These are phyloP conservation scores for Carex kokanica DNA, from an alignment of 176 grass and related monocot genomes.

Conservation along the genomic window DNA sequence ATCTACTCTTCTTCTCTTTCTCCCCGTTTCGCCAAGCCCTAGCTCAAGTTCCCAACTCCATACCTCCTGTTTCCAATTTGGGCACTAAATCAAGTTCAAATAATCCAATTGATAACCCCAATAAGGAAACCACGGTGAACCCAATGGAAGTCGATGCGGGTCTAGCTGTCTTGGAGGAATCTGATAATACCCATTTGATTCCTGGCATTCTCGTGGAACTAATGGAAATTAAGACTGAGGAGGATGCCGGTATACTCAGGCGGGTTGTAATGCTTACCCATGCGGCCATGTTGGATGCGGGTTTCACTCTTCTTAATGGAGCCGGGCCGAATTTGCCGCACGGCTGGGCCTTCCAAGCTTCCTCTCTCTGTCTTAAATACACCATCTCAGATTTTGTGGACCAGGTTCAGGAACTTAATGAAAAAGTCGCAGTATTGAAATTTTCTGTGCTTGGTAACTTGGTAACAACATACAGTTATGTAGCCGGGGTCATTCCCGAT, in stretches of 20 bases:
- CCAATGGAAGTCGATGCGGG: conserved; percentile 20
- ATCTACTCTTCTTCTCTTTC: conserved; percentile 66
- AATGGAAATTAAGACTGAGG: conserved; percentile 34
- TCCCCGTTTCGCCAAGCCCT: conserved; percentile 24
- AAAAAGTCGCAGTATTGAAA: conserved; percentile 49
- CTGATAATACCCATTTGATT: not conserved
- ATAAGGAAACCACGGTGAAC: not conserved
- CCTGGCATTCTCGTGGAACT: conserved; percentile 36
- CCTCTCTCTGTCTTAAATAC: conserved; percentile 44
- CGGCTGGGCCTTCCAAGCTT: conserved; percentile 35
- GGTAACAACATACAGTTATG: conserved; percentile 48
- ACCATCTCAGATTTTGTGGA: conserved; percentile 36
- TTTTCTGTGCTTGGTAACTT: conserved; percentile 52
- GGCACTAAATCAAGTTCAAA: not conserved
- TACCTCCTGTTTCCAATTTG: not conserved
- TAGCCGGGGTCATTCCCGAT: conserved; percentile 40
- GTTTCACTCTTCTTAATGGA: conserved; percentile 35
- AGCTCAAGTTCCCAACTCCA: conserved; percentile 19
- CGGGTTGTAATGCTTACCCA: conserved; percentile 50
- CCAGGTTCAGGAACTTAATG: conserved; percentile 16
- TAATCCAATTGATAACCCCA: not conserved
- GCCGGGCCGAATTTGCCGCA: conserved; percentile 28
- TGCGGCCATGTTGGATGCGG: conserved; percentile 52
- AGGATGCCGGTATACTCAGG: conserved; percentile 22
- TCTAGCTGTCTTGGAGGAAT: not conserved